phyloP scores from a whole-genome alignment of 495 filamentous ascomycete genomes.

The Viridothelium virens region DNA sequence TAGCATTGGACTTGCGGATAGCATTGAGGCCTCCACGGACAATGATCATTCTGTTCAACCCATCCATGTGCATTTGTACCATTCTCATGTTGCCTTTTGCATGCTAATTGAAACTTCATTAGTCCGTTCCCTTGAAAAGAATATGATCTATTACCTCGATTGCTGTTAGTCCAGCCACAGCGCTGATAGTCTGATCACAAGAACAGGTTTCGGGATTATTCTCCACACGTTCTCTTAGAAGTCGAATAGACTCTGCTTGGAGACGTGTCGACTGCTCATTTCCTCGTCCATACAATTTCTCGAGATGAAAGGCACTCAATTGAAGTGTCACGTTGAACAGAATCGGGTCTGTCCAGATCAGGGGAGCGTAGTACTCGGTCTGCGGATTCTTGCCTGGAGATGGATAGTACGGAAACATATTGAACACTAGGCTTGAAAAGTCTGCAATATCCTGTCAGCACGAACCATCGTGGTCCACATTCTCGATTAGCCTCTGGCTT shows the following conservation, averaged over 20 bases:
- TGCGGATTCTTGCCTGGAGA: constrained; percentile 11
- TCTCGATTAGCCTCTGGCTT: too few relatives aligned
- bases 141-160: constrained; percentile 11
- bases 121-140: neutral
- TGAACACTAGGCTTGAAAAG: constrained; percentile 16
- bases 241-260: constrained; percentile 15
- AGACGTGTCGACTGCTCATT: constrained; percentile 15
- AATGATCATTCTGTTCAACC: constrained; percentile 18
- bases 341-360: constrained; percentile 18
- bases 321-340: constrained; percentile 21
- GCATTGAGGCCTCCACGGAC: constrained; percentile 17
- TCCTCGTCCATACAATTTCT: constrained; percentile 11
- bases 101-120: neutral
- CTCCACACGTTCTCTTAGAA: constrained; percentile 15
- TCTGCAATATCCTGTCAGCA: constrained; percentile 3
- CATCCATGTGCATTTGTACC: constrained; percentile 17
- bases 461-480: neutral
- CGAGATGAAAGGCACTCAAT: constrained; percentile 17
- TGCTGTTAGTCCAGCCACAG: constrained; percentile 17
- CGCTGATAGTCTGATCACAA: constrained; percentile 17
- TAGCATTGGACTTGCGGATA: constrained; percentile 15
- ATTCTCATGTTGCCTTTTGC: constrained; percentile 6
- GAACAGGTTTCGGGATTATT: constrained; percentile 14
- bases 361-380: constrained; percentile 20
- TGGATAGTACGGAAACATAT: constrained; percentile 21